Base-by-base conservation (phyloP, 148 eudicot genomes). In the Cornus kousa region DNA sequence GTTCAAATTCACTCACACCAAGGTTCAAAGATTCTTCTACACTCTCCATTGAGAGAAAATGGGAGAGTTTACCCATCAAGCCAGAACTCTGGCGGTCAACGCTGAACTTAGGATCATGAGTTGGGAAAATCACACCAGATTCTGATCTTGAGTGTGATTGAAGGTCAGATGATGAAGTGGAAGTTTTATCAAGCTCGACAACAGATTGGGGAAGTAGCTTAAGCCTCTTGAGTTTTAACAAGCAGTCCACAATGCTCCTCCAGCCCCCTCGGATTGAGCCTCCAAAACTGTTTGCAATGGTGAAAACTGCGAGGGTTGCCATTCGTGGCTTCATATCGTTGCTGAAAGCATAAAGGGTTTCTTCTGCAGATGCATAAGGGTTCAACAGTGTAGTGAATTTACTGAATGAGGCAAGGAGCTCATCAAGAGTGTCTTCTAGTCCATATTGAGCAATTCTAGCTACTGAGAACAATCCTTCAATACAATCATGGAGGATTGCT, bases 301-400 rank as follows among this genome's bases (percentile, higher is more conserved):
- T 92, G 83, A 94, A 94, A 81, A 94, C 93, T 0, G 97, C 98
- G 5, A 96, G 87, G 14, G 94, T 92, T 5, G 99, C 98, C 94
- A 94, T 92, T 81, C 94, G 91, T 2, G 99, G 98, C 81, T 96
- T 96, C 86, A 87, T 80, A 40, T 96, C 98, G 69, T 94, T 89
- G 75, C 93, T 88, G 74, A 96, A 96, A 55, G 92, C 91, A 81
- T 92, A 92, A 0, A 96, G 68, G 7, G 99, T 96, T 78, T 96
- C 99, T 80, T 96, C 99, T 8, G 95, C 79, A 0, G 99, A 96
- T 13, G 97, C 99, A 28, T 96, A 96, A 59, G 99, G 99, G 78
- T 96, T 96, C 33, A 96, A 66, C 59, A 96, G 73, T 3, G 92
- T 96, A 3, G 98, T 94, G 81, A 92, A 94, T 80, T 94, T 96